These are phyloP conservation scores for Hortiboletus flavorubellus DNA, from an alignment of 768 basidiomycete species.

Conservation along the genomic window DNA sequence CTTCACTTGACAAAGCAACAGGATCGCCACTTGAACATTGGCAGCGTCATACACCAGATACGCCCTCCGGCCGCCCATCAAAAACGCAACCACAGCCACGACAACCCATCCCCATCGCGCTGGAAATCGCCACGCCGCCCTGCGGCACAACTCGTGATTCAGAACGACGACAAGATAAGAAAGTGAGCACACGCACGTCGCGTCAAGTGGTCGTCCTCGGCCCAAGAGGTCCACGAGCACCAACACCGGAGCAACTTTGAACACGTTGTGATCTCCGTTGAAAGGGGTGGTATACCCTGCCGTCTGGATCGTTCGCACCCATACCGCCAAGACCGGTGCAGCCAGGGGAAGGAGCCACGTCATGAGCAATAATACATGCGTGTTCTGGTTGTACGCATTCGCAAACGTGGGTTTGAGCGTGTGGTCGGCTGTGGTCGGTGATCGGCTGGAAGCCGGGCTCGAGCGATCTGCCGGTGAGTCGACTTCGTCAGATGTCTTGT, in stretches of 20 bases:
- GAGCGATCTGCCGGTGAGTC: conserved; percentile 2
- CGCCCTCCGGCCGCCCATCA: conserved; percentile 63
- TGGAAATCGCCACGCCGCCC: conserved; percentile 17
- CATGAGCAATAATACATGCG: conserved; percentile 70
- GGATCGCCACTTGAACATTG: conserved; percentile 33
- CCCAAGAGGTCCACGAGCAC: conserved; percentile 60
- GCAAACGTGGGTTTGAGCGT: conserved; percentile 4
- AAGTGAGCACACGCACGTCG: conserved; percentile 33
- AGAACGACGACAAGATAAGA: background rate
- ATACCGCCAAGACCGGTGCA: conserved; percentile 78
- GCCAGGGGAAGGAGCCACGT: conserved; percentile 77
- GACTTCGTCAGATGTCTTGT: conserved; percentile 7
- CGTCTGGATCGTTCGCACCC: conserved; percentile 82
- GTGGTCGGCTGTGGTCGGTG: background rate
- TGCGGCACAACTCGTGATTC: background rate
- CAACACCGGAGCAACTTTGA: conserved; percentile 62
- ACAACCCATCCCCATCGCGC: conserved; percentile 52
- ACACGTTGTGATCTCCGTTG: conserved; percentile 73
- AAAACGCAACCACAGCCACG: conserved; percentile 52
- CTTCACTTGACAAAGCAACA: conserved; percentile 7
- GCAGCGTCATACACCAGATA: conserved; percentile 66
- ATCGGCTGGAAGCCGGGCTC: background rate
- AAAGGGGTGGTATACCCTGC: conserved; percentile 79
- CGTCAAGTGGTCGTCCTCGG: conserved; percentile 44
- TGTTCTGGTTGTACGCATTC: conserved; percentile 45